Conservation (phyloP, 148 eudicot genomes). For the Agrostemma githago region DNA sequence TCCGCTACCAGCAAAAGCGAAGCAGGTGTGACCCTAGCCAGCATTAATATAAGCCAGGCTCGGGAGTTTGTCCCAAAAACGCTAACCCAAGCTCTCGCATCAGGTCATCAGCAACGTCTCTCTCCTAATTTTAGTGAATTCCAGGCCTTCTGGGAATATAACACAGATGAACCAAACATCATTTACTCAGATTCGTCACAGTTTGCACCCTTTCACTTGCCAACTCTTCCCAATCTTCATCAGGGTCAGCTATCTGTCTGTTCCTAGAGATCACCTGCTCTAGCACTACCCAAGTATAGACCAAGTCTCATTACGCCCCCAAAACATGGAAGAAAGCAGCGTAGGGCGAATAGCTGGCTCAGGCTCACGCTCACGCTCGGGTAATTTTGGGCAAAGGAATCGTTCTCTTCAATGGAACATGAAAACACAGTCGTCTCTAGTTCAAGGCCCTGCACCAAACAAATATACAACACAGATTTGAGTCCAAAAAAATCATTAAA, state of each 20-base stretch:
- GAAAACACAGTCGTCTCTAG: no score
- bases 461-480: not conserved
- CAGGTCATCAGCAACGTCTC: no score
- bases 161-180: not conserved
- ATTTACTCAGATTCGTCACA: not conserved
- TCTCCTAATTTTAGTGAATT: not conserved
- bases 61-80: not conserved
- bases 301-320: not conserved
- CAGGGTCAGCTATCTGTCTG: not conserved
- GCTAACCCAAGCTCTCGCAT: not conserved
- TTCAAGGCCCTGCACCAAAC: not conserved
- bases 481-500: not conserved
- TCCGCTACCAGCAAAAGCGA: no score
- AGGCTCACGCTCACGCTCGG: not conserved
- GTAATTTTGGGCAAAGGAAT: not conserved
- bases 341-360: not conserved
- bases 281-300: not conserved
- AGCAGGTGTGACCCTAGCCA: not conserved
- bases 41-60: not conserved
- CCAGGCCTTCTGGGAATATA: not conserved
- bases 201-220: not conserved
- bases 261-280: not conserved
- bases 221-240: not conserved
- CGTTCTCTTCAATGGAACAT: not conserved
- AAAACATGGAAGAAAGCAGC: not conserved